A percentile compares a stretch with the other conserved stretches of the same genome.
Conservation (phyloP, 1,139 yeast genomes). For the Hyphopichia buzzinii region DNA sequence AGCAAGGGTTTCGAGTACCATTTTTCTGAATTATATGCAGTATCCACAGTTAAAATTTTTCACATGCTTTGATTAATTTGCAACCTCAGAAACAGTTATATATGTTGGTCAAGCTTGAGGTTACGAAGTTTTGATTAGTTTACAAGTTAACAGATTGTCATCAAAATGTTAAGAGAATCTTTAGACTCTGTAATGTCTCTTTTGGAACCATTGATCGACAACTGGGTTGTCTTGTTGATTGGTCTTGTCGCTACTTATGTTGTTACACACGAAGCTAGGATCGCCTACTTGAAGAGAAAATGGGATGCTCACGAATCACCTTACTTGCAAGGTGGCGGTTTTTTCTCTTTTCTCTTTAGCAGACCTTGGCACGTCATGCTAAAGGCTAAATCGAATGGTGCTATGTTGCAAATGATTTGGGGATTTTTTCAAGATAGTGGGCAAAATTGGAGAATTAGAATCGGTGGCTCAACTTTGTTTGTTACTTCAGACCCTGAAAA, state of each 20-base stretch:
- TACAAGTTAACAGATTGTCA: too few relatives aligned
- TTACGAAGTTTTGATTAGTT: too few relatives aligned
- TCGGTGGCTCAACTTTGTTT: slow-evolving; percentile 18
- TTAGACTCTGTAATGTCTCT: not conserved
- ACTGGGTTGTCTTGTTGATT: slow-evolving; percentile 1
- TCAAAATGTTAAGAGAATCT: not conserved
- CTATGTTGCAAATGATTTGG: slow-evolving; percentile 7
- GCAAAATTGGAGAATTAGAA: slow-evolving; percentile 12
- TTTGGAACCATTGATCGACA: not conserved
- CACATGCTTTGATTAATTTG: too few relatives aligned
- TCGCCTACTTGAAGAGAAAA: slow-evolving; percentile 5
- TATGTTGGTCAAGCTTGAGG: too few relatives aligned
- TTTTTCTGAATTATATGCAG: too few relatives aligned
- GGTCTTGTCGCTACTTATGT: not conserved
- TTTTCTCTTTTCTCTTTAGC: slow-evolving; percentile 6
- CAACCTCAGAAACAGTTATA: too few relatives aligned
- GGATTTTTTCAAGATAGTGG: slow-evolving; percentile 8
- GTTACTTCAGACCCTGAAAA: slow-evolving; percentile 28
- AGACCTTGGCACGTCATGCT: slow-evolving; percentile 7
- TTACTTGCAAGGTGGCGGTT: slow-evolving; percentile 4
- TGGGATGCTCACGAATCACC: slow-evolving; percentile 6
- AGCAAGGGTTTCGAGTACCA: too few relatives aligned
- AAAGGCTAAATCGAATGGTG: slow-evolving; percentile 11
- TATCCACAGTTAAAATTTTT: too few relatives aligned
- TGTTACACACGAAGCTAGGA: not conserved